A percentile compares a stretch with the other conserved stretches of the same genome.
These are phyloP conservation scores for Dactylonectria macrodidyma DNA, from an alignment of 2,329 filamentous ascomycete genomes.

Conservation along the genomic window DNA sequence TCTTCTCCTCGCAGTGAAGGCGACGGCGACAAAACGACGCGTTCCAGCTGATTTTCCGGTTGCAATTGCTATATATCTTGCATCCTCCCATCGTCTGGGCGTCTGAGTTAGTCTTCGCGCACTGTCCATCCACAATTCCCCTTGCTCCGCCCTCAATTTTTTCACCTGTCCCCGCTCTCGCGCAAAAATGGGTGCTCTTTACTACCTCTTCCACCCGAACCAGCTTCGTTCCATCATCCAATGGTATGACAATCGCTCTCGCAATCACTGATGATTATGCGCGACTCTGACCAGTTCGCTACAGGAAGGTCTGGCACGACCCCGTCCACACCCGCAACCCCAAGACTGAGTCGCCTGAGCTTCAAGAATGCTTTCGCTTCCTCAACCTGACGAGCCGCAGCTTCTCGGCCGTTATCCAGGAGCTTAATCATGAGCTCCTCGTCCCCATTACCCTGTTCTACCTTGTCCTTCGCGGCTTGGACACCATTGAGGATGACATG, in stretches of 20 bases:
- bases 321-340: conserved; percentile 88
- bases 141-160: conserved; percentile 22
- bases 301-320: conserved; percentile 96
- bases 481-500: conserved; percentile 99
- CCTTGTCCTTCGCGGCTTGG: conserved; percentile 89
- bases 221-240: conserved; percentile 88
- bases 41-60: conserved; percentile 38
- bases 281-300: conserved; percentile 39
- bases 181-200: conserved; percentile 74
- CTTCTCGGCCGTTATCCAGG: conserved; percentile 93
- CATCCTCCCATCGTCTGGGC: conserved; percentile 35
- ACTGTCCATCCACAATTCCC: conserved; percentile 37
- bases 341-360: conserved; percentile 79
- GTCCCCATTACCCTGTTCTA: conserved; percentile 94
- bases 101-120: conserved; percentile 33
- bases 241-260: conserved; percentile 73
- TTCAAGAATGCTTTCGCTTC: conserved; percentile 88
- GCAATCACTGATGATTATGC: background rate
- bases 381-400: conserved; percentile 92
- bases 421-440: conserved; percentile 94
- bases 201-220: conserved; percentile 81
- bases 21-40: conserved; percentile 39
- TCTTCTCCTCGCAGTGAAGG: conserved; percentile 38
- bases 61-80: conserved; percentile 40
- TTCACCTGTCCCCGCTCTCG: conserved; percentile 27